Evolutionary conservation across 192 early-diverging fungal species (phyloP).

Genomic region (Entomortierella lignicola): DNA sequence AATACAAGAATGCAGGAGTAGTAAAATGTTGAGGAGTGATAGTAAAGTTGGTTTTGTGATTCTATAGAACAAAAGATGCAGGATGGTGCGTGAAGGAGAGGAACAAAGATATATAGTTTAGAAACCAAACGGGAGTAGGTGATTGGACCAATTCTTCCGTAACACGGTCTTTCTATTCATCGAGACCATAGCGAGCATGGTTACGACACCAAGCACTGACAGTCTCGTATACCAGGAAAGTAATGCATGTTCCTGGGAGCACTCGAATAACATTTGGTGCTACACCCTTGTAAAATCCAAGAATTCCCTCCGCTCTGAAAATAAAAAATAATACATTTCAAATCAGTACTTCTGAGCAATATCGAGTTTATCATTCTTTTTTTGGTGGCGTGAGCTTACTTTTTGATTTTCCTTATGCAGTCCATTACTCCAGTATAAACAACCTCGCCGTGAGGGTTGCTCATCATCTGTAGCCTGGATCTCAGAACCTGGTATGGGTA

Average conservation of each 20-base stretch:
- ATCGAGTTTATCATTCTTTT: not conserved
- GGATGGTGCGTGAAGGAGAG: not conserved
- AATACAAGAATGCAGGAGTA: not conserved
- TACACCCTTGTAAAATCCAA: constrained; percentile 94
- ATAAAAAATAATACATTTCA: constrained; percentile 1
- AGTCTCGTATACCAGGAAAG: constrained; percentile 96
- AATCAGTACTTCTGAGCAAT: not conserved
- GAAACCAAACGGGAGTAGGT: no score
- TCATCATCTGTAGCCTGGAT: constrained; percentile 83
- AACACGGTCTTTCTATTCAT: constrained; percentile 10
- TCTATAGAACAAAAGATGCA: not conserved
- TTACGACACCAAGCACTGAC: constrained; percentile 70
- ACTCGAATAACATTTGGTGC: constrained; percentile 90
- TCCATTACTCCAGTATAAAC: constrained; percentile 80
- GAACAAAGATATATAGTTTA: no score
- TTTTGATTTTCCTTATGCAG: constrained; percentile 74
- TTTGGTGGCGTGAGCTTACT: constrained; percentile 20
- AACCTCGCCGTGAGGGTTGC: constrained; percentile 56
- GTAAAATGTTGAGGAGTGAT: not conserved
- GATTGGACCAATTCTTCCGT: not conserved
- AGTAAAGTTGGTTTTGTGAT: not conserved
- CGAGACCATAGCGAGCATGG: constrained; percentile 56
- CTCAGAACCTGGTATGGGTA: constrained; percentile 95
- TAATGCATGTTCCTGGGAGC: constrained; percentile 92
- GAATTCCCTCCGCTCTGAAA: constrained; percentile 73